Base-by-base conservation (phyloP, 2,329 filamentous ascomycete genomes). In the Aspergillus arachidicola region DNA sequence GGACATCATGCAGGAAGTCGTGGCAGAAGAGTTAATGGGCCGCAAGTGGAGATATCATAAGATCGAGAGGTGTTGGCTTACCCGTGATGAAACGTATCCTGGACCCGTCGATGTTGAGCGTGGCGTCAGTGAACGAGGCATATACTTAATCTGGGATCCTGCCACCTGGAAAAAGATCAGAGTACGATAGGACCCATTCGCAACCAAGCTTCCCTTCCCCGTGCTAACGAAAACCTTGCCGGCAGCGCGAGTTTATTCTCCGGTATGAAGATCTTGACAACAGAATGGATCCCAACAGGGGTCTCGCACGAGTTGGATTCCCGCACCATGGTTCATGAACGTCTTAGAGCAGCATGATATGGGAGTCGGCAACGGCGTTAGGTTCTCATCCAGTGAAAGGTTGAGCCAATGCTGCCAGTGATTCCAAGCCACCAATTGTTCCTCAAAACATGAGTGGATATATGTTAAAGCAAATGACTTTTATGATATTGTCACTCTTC, bases 1-100 rank as follows among this genome's bases (percentile, higher is more conserved):
- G 63, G 87, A 90, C 70, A 83, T 89, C 60, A 81, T 87, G 73
- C 88, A 91, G 72, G 88, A 91, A 71, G 79, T 88, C 53, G 88
- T 87, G 6, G 88, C 88, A 9, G 82, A 84, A 62, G 88, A 90
- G 72, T 76, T 91, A 71, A 84, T 83, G 77, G 78, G 79, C 23
- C 78, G 82, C 64, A 84, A 84, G 68, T 84, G 82, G 82, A 75
- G 82, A 56, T 84, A 83, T 68, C 82, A 84, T 71, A 84, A 83
- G 73, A 74, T 81, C n/a, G 80, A 83, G 66, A 78, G 81, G 55
- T 81, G 81, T 70, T 84, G 82, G 82, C 73, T 84, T 60, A 84
- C 82, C 32, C 76, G 82, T 58, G 82, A 84, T 61, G 80, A 82
- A 54, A 76, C 76, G 30, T 82, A 80, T 60, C 78, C 80, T 10